Conservation (phyloP, 176 grass and related monocot species). For the Bothriochloa decipiens region DNA sequence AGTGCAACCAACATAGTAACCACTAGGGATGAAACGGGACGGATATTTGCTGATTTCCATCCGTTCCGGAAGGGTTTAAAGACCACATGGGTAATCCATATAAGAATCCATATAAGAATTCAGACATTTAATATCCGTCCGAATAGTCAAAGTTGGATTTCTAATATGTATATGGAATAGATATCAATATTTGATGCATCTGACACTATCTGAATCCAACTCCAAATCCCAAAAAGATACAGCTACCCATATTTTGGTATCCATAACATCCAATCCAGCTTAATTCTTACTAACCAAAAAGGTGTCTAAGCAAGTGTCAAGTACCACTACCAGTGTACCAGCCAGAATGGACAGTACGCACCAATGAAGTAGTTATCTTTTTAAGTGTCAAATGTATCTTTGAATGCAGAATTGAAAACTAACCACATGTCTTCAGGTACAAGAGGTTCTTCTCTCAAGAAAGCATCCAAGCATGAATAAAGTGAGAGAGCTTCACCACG, state of each 20-base stretch:
- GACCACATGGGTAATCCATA: neutral
- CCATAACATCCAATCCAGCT: neutral
- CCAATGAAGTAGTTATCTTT: neutral
- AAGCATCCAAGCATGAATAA: slow-evolving; percentile 98
- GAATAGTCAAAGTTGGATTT: neutral
- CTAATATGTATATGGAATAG: neutral
- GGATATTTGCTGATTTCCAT: neutral
- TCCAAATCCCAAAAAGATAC: neutral
- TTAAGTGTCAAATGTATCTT: slow-evolving; percentile 7
- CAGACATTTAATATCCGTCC: neutral
- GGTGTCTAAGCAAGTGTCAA: neutral
- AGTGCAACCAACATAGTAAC: neutral
- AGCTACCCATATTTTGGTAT: neutral
- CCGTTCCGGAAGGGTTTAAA: neutral
- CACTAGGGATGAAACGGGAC: neutral
- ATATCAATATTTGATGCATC: neutral
- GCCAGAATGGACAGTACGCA: neutral
- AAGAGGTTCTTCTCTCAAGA: slow-evolving; percentile 96
- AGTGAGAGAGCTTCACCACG: slow-evolving; percentile 95
- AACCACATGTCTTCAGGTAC: slow-evolving; percentile 99
- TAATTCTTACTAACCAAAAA: neutral
- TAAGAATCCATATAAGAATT: neutral
- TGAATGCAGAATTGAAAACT: slow-evolving; percentile 43
- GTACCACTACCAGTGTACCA: neutral
- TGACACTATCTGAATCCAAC: neutral